phyloP scores from a whole-genome alignment of 495 filamentous ascomycete species.

The Diplogelasinospora grovesii region DNA sequence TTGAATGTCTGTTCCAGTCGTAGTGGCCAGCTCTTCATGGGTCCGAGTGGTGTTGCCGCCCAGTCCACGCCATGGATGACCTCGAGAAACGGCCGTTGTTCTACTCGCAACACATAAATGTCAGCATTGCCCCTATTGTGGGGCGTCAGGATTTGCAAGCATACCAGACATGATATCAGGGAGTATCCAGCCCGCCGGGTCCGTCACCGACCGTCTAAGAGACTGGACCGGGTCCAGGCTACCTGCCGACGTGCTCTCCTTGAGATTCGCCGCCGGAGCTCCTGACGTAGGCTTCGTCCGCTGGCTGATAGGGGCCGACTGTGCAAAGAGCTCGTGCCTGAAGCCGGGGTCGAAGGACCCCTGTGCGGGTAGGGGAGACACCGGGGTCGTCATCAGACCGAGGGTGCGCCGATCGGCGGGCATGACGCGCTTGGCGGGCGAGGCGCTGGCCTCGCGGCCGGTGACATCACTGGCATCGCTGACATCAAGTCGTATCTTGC shows the following conservation, averaged over 20 bases:
- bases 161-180: constrained; percentile 26
- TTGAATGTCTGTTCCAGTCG: constrained; percentile 53
- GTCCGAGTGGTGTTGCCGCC: constrained; percentile 52
- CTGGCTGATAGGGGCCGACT: too few species aligned
- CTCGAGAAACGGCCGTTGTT: constrained; percentile 27
- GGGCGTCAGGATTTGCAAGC: too few species aligned
- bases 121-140: not conserved
- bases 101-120: constrained; percentile 4
- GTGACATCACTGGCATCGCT: not conserved
- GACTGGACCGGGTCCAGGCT: constrained; percentile 14
- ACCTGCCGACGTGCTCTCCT: not conserved
- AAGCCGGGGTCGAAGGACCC: constrained; percentile 1
- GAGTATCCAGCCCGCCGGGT: constrained; percentile 25
- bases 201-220: constrained; percentile 17
- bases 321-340: not conserved
- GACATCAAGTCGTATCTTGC: constrained; percentile 13
- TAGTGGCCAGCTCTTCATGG: constrained; percentile 50
- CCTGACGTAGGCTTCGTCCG: constrained; percentile 11
- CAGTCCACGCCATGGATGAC: constrained; percentile 42
- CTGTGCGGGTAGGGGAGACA: not conserved
- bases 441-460: constrained; percentile 3
- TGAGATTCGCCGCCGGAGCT: not conserved
- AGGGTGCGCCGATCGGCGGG: constrained; percentile 7
- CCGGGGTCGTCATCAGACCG: not conserved
- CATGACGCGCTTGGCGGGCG: constrained; percentile 11